Evolutionary conservation across 108 stramenopile species (phyloP), one percentile per base, ranked within the genome.

Genomic region (Nitzschia sp.): DNA sequence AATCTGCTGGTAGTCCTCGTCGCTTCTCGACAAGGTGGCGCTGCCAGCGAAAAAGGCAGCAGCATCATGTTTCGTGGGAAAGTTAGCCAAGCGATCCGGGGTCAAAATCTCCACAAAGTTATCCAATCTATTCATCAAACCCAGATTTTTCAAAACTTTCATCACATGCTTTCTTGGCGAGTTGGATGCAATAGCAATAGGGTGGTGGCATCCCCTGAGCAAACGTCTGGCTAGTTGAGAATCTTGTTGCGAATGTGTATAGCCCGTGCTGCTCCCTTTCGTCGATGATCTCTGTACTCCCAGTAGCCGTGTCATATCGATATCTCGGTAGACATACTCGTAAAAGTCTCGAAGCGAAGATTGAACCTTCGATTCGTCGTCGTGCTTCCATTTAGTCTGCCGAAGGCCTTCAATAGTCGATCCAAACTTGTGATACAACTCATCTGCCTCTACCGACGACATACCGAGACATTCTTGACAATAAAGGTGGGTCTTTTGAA

Each of bases 321-420:
- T 82, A 15, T 74, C 23, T 45, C 82, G 61, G 56, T 90, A 93
- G 0, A 89, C 92, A 35, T 71, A 61, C 3, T 74, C 31, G 49
- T 91, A 93, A 64, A 85, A 93, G 32, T 72, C 76, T 6, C 55
- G 31, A 72, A 88, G 54, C 28, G 36, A 29, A 24, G 48, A 17
- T 32, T 28, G 58, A 6, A 73, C 26, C 18, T 45, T 31, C 19
- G 65, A 64, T 19, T 78, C 66, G 3, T 66, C 47, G 1, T 45
- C 24, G 19, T 70, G 38, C 62, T 67, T 61, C 58, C 70, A 68
- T 1, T 79, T 29, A 19, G 79, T 80, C 29, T 77, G 81, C 27
- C 82, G 79, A n/a, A 95, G 59, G 19, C 94, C 94, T 65, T 95
- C 89, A 42, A 91, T 70, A 0, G 94, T 95, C 1, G 94, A 91